A percentile compares a stretch with the other conserved stretches of the same genome.
Conservation (phyloP, 176 grass and related monocot genomes). For the Aegilops longissima region DNA sequence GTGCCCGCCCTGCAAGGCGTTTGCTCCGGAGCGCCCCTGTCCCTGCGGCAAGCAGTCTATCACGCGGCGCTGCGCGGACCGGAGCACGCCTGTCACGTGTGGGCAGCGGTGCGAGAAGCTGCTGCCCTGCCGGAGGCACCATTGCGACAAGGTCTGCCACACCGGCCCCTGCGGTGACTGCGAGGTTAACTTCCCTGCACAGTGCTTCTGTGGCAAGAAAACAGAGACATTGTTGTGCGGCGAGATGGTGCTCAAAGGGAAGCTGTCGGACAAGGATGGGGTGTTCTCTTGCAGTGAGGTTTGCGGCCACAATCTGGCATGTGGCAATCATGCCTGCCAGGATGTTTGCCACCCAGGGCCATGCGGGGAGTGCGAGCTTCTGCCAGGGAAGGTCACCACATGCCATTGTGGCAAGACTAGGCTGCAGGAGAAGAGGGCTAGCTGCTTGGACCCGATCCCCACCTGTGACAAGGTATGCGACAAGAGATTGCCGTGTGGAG, state of each 20-base stretch:
- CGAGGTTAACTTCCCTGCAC: conserved; percentile 43
- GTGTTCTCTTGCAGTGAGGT: conserved; percentile 73
- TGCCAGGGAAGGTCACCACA: conserved; percentile 61
- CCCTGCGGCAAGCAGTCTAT: conserved; percentile 83
- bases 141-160: conserved; percentile 80
- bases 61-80: conserved; percentile 64
- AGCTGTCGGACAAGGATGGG: conserved; percentile 40
- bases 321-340: conserved; percentile 68
- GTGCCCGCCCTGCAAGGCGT: conserved; percentile 88
- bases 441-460: conserved; percentile 75
- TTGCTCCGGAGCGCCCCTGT: conserved; percentile 61
- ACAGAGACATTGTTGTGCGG: conserved; percentile 72
- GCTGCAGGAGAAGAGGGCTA: conserved; percentile 55
- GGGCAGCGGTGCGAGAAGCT: conserved; percentile 61
- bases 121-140: conserved; percentile 66
- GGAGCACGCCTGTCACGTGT: conserved; percentile 60
- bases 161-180: conserved; percentile 64
- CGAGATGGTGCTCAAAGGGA: conserved; percentile 67
- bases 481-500: conserved; percentile 67
- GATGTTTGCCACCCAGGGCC: conserved; percentile 75
- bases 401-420: conserved; percentile 80
- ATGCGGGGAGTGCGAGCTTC: conserved; percentile 67
- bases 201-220: conserved; percentile 79
- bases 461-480: conserved; percentile 74
- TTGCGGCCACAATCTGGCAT: conserved; percentile 50